Evolutionary conservation across 331 rosid genomes (phyloP), one percentile per base, ranked within the genome.

Genomic region (Stylosanthes scabra): DNA sequence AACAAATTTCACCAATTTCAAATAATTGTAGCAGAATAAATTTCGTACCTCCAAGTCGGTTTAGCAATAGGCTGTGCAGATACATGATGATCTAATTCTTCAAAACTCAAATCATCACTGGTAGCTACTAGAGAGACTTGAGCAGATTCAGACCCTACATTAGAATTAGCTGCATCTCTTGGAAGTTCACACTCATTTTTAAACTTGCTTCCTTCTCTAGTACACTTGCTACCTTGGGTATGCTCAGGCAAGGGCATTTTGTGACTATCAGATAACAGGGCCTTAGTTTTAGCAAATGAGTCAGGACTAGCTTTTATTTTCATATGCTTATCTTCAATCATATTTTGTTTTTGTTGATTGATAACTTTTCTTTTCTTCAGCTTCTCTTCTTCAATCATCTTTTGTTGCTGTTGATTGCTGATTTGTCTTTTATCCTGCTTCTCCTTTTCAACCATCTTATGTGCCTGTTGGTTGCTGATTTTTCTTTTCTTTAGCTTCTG

Each of bases 41-140:
- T 49, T 37, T 40, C 40, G 44, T 72, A 91, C 98, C 90, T 84
- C 98, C 97, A 94, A 45, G 79, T 76, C 58, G 93, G 95, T 27
- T 86, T 79, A 12, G 70, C 62, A 47, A 86, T 62, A 75, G 98
- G 98, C 71, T 77, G 86, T 52, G 93, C 88, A 52, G 67, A 63
- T 59, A 61, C 74, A 55, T 46, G 27, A 74, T 2, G 28, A 69
- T 65, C 31, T 7, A 42, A 71, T 60, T 65, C 31, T 7, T 15
- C 10, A 57, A 72, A n/a, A 57, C 72, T 34, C n/a, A 58, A 74
- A 51, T 61, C 70, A 42, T 72, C 58, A 8, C 8, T 11, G 25
- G 50, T 60, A 65, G 74, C 27, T 49, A 37, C 75, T 80, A 28
- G 61, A 71, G 82, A 66, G 55, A 63, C 46, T 74, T 65, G 56